Conservation (phyloP, 257 asterid species). For the Capsicum baccatum region DNA sequence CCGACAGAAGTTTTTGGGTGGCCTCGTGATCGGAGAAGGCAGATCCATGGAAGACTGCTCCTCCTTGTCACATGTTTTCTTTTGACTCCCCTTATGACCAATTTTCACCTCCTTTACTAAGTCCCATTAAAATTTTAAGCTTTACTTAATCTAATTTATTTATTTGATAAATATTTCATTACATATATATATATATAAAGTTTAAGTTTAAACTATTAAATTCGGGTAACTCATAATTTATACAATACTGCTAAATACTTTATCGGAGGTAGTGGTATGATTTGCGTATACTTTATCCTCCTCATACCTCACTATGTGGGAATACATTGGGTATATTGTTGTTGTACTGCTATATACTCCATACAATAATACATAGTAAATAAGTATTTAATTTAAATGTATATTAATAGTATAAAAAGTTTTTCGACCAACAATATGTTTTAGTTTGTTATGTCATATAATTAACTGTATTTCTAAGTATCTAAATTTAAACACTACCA, state of each 20-base stretch:
- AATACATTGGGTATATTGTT: too few relatives aligned
- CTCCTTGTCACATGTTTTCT: slow-evolving; percentile 87
- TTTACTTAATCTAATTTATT: too few relatives aligned
- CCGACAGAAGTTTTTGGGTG: slow-evolving; percentile 51
- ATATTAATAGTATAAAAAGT: not conserved
- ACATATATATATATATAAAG: too few relatives aligned
- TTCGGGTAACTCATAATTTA: too few relatives aligned
- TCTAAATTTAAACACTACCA: not conserved
- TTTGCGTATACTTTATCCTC: too few relatives aligned
- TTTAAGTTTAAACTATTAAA: too few relatives aligned
- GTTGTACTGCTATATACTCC: too few relatives aligned
- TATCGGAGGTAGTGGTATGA: too few relatives aligned
- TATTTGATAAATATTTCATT: too few relatives aligned
- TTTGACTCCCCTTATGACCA: slow-evolving; percentile 69
- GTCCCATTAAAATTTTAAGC: not conserved
- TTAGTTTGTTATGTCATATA: not conserved
- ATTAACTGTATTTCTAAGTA: not conserved
- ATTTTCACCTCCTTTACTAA: not conserved
- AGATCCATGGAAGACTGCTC: slow-evolving; percentile 99
- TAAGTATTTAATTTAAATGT: not conserved
- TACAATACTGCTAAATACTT: too few relatives aligned
- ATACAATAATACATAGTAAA: not conserved
- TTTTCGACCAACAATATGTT: not conserved
- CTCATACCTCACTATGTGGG: too few relatives aligned
- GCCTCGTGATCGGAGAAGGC: slow-evolving; percentile 97